phyloP scores from a whole-genome alignment of 2,329 filamentous ascomycete genomes.

The Mycogone perniciosa region DNA sequence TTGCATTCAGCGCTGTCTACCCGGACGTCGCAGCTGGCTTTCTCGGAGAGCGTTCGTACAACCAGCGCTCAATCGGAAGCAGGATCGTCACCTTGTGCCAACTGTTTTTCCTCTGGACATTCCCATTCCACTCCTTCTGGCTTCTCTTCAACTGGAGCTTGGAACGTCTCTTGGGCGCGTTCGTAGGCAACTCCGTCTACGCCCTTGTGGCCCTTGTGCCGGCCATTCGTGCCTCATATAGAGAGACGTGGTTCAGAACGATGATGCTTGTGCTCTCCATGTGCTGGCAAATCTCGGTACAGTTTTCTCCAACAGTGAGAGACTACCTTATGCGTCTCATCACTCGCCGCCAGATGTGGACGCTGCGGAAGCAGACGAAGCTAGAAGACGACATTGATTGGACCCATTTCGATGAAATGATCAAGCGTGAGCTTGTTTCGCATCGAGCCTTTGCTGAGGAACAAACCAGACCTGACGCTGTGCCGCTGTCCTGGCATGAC shows the following conservation, averaged over 20 bases:
- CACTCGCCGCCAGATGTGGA: constrained; percentile 12
- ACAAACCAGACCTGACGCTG: not conserved
- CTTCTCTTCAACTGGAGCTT: constrained; percentile 19
- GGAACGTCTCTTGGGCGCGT: constrained; percentile 16
- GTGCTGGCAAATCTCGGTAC: constrained; percentile 16
- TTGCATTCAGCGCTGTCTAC: constrained; percentile 15
- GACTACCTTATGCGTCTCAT: constrained; percentile 14
- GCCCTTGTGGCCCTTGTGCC: constrained; percentile 16
- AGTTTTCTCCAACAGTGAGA: constrained; percentile 14
- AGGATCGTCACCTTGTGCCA: constrained; percentile 16
- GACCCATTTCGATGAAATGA: constrained; percentile 10
- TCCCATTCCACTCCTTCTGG: constrained; percentile 15
- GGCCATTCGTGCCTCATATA: constrained; percentile 12
- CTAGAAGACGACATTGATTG: constrained; percentile 10
- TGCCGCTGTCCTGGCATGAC: constrained; percentile 3
- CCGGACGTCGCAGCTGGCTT: constrained; percentile 16
- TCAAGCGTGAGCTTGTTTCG: constrained; percentile 11
- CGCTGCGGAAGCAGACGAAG: constrained; percentile 1
- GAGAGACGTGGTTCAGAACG: constrained; percentile 14
- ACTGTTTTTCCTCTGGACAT: constrained; percentile 16
- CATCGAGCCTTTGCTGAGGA: constrained; percentile 4
- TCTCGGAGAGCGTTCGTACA: constrained; percentile 17
- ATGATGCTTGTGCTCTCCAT: constrained; percentile 18
- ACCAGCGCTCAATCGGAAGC: constrained; percentile 17
- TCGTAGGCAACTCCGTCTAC: constrained; percentile 17